A percentile compares a stretch with the other conserved stretches of the same genome.
phyloP scores from a whole-genome alignment of 805 yeast genomes.

The Saturnispora serradocipensis region DNA sequence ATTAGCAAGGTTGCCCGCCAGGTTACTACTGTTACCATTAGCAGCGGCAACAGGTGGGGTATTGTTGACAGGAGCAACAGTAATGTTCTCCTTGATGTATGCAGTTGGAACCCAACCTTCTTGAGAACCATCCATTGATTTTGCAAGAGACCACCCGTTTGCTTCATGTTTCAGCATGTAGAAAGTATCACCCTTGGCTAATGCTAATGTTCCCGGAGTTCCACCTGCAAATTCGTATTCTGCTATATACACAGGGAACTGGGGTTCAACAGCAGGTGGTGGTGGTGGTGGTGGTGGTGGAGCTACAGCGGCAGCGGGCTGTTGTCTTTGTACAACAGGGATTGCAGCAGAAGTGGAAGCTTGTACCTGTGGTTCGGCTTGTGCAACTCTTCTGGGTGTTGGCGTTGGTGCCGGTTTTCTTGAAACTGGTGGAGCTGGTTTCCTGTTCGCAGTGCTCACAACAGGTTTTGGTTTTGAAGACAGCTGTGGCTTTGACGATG shows the following conservation, averaged over 20 bases:
- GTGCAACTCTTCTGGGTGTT: slow-evolving; percentile 5
- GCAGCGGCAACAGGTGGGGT: slow-evolving; percentile 23
- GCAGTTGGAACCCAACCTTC: slow-evolving; percentile 98
- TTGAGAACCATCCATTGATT: slow-evolving; percentile 57
- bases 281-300: slow-evolving; percentile 68
- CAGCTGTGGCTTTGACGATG: slow-evolving; percentile 9
- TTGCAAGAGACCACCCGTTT: slow-evolving; percentile 94
- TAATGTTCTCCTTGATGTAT: slow-evolving; percentile 49
- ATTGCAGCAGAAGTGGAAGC: background rate
- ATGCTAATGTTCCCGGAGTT: slow-evolving; percentile 71
- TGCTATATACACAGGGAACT: slow-evolving; percentile 74
- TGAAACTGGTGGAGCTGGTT: slow-evolving; percentile 14
- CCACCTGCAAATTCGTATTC: slow-evolving; percentile 84
- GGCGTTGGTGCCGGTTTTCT: slow-evolving; percentile 8
- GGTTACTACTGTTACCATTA: slow-evolving; percentile 10
- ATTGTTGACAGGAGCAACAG: slow-evolving; percentile 33
- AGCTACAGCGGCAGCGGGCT: slow-evolving; percentile 1
- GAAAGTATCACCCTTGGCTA: slow-evolving; percentile 67
- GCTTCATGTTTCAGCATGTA: slow-evolving; percentile 63
- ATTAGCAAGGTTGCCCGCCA: slow-evolving; percentile 50
- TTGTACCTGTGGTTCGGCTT: background rate
- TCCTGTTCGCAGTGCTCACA: slow-evolving; percentile 16
- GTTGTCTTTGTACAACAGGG: background rate
- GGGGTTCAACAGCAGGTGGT: slow-evolving; percentile 53
- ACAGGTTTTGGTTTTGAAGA: slow-evolving; percentile 14